Conservation (phyloP, 306 rosid species). For the Inga leiocalycina region DNA sequence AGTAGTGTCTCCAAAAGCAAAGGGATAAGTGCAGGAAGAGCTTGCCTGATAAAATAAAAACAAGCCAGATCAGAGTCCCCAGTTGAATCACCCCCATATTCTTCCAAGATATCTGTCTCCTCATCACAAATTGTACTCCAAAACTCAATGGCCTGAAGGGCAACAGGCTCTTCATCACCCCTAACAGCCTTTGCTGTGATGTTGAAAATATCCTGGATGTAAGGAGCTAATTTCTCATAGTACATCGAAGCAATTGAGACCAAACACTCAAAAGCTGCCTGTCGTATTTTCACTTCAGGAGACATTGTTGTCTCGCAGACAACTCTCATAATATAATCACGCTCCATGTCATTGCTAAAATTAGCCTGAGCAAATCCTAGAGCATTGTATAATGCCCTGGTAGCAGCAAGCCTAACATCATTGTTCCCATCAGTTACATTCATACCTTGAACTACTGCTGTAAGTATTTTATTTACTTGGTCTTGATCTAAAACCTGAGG, state of each 20-base stretch:
- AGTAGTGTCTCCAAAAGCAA: slow-evolving; percentile 88
- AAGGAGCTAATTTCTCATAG: slow-evolving; percentile 75
- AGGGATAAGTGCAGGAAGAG: slow-evolving; percentile 84
- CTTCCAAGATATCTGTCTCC: slow-evolving; percentile 86
- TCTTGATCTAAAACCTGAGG: slow-evolving; percentile 82
- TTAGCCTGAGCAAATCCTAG: slow-evolving; percentile 87
- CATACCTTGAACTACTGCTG: slow-evolving; percentile 96
- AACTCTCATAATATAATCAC: slow-evolving; percentile 92
- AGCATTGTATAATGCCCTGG: slow-evolving; percentile 81
- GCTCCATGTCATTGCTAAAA: slow-evolving; percentile 85
- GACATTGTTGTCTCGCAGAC: slow-evolving; percentile 84
- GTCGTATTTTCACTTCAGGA: slow-evolving; percentile 74
- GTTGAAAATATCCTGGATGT: slow-evolving; percentile 78
- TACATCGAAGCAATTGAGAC: slow-evolving; percentile 84
- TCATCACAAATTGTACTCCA: slow-evolving; percentile 97
- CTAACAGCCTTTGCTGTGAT: slow-evolving; percentile 82
- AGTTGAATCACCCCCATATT: slow-evolving; percentile 59
- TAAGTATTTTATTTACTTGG: slow-evolving; percentile 83
- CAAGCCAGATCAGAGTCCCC: slow-evolving; percentile 81
- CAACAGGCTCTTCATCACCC: slow-evolving; percentile 86
- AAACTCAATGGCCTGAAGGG: slow-evolving; percentile 94
- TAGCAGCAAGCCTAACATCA: slow-evolving; percentile 90
- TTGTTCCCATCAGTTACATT: slow-evolving; percentile 68
- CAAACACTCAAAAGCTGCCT: slow-evolving; percentile 90
- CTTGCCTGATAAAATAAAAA: slow-evolving; percentile 88